phyloP scores from a whole-genome alignment of 176 grass and related monocot species.

The Juncus inflexus region DNA sequence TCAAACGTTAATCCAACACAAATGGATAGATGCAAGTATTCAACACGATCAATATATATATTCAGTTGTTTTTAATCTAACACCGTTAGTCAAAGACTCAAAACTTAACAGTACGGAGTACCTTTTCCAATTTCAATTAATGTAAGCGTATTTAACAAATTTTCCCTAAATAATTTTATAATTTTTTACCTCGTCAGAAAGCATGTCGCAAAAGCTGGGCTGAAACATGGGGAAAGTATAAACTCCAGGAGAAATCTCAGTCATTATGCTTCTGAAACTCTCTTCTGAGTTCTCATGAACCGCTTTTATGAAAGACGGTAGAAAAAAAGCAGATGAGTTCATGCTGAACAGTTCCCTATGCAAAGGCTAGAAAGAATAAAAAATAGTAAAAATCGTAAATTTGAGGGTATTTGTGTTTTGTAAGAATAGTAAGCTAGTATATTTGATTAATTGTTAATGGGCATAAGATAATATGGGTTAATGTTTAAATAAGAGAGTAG shows the following conservation, averaged over 20 bases:
- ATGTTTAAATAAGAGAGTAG: conserved; percentile 12
- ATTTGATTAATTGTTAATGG: background rate
- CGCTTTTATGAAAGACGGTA: conserved; percentile 82
- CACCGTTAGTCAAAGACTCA: background rate
- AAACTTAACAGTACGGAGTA: background rate
- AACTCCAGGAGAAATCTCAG: conserved; percentile 78
- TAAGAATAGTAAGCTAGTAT: conserved; percentile 6
- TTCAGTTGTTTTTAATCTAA: too few relatives aligned
- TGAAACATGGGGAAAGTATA: conserved; percentile 96
- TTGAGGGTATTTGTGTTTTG: background rate
- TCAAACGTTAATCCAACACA: too few relatives aligned
- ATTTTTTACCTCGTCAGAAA: conserved; percentile 74
- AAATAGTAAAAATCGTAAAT: conserved; percentile 14
- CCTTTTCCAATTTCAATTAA: background rate
- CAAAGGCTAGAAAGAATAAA: conserved; percentile 53
- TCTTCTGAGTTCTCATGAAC: conserved; percentile 69
- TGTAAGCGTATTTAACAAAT: background rate
- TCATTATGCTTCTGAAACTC: conserved; percentile 77
- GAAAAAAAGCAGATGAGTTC: conserved; percentile 67
- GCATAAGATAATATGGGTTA: conserved; percentile 26
- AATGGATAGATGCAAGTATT: too few relatives aligned
- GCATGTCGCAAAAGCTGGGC: conserved; percentile 69
- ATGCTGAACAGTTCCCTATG: conserved; percentile 80
- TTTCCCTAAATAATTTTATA: background rate
- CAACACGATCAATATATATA: too few relatives aligned